Conservation (phyloP, 192 early-diverging fungal genomes). For the Coemansia reversa region DNA sequence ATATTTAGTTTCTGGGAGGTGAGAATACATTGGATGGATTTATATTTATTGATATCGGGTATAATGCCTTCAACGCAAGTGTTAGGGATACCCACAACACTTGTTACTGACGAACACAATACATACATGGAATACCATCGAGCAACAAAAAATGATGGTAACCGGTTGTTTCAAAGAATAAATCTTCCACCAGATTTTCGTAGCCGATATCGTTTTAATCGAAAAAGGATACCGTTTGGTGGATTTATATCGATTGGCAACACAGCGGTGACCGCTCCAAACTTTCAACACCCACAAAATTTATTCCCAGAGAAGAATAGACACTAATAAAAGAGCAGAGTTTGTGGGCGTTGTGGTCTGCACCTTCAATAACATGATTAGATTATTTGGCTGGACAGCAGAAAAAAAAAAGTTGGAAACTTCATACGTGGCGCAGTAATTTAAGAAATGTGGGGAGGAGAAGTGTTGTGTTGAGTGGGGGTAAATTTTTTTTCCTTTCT, state of each 20-base stretch:
- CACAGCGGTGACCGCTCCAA: conserved; percentile 1
- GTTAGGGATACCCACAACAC: too few relatives aligned
- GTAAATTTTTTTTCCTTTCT: conserved; percentile 6
- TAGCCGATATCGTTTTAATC: neutral
- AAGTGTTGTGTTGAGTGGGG: too few relatives aligned
- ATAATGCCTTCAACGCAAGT: too few relatives aligned
- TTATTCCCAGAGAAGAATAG: too few relatives aligned
- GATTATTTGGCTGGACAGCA: too few relatives aligned
- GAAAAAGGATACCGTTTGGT: conserved; percentile 23
- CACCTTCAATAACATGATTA: conserved; percentile 11
- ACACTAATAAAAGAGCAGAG: too few relatives aligned
- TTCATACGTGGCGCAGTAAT: neutral
- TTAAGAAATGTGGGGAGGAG: neutral
- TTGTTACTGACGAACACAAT: too few relatives aligned
- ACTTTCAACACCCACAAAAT: neutral
- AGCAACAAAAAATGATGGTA: neutral
- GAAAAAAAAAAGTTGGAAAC: neutral
- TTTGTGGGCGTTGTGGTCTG: conserved; percentile 13
- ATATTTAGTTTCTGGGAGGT: too few relatives aligned
- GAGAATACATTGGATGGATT: too few relatives aligned
- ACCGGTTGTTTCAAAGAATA: conserved; percentile 24
- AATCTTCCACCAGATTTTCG: conserved; percentile 32
- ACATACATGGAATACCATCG: too few relatives aligned
- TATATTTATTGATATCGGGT: too few relatives aligned
- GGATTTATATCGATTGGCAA: conserved; percentile 21